Conservation (phyloP, 78 protist species). For the Guillardia theta region DNA sequence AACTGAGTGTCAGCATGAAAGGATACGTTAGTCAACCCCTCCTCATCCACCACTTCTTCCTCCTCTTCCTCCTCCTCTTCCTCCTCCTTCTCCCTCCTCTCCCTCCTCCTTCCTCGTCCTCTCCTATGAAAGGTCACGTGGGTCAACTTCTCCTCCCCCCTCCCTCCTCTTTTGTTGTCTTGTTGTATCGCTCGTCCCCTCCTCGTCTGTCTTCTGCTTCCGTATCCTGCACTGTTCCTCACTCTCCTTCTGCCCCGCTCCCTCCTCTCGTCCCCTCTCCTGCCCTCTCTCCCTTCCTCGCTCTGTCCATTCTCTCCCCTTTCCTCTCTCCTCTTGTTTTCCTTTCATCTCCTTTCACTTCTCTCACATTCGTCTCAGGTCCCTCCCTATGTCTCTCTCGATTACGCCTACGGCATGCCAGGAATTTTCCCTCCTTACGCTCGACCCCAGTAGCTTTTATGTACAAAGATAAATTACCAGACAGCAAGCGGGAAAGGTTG, state of each 20-base stretch:
- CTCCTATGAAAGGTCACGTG: not conserved
- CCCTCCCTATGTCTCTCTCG: conserved; percentile 9
- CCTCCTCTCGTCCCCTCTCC: too few species aligned
- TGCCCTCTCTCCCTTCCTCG: too few species aligned
- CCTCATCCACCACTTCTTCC: not conserved
- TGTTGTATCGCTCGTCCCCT: not conserved
- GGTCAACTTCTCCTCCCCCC: not conserved
- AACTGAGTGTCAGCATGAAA: not conserved
- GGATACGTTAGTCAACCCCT: not conserved
- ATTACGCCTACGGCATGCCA: not conserved
- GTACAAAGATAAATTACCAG: too few species aligned
- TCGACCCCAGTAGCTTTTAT: not conserved
- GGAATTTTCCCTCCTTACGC: not conserved
- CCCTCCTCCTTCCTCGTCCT: not conserved
- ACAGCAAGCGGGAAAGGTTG: too few species aligned
- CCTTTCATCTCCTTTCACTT: not conserved
- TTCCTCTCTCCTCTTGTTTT: too few species aligned
- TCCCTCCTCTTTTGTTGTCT: not conserved
- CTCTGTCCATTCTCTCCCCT: too few species aligned
- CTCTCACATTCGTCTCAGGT: not conserved
- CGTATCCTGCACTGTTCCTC: not conserved
- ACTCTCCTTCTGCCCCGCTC: not conserved
- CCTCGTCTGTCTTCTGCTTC: not conserved
- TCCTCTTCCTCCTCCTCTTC: not conserved
- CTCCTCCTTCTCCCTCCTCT: too few species aligned